Evolutionary conservation across 768 basidiomycete species (phyloP).

Genomic region (Rhodotorula babjevae): DNA sequence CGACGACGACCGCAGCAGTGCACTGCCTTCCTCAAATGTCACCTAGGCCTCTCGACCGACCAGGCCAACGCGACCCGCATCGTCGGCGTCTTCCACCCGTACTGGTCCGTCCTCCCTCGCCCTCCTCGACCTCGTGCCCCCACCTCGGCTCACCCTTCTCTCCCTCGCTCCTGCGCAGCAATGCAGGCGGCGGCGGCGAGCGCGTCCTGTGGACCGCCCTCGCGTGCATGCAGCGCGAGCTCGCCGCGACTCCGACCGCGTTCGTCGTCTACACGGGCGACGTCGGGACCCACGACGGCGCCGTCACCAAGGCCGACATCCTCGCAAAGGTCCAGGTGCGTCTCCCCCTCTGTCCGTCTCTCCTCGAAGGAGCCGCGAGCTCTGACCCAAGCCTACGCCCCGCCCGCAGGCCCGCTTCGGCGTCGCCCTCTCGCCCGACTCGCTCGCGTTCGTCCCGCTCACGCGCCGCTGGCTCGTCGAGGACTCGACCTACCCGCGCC

Average conservation of each 20-base stretch:
- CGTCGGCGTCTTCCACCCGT: conserved; percentile 90
- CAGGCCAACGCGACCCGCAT: conserved; percentile 44
- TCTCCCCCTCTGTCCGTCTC: background rate
- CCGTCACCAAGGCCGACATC: conserved; percentile 69
- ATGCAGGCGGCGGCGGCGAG: conserved; percentile 95
- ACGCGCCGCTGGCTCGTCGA: conserved; percentile 66
- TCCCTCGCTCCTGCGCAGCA: conserved; percentile 52
- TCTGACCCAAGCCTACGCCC: background rate
- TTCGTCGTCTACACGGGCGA: conserved; percentile 89
- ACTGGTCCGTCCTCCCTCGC: conserved; percentile 62
- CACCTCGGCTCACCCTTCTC: background rate
- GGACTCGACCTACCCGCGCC: conserved; percentile 75
- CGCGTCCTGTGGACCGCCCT: conserved; percentile 91
- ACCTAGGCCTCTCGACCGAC: background rate
- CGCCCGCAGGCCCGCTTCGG: conserved; percentile 66
- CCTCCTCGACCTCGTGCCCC: background rate
- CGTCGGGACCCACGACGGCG: conserved; percentile 64
- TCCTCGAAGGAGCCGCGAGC: too few species aligned
- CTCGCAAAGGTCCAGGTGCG: conserved; percentile 73
- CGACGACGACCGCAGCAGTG: background rate
- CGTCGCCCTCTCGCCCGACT: conserved; percentile 62
- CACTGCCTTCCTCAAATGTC: background rate
- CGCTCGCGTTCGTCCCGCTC: conserved; percentile 78
- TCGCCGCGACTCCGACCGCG: conserved; percentile 52
- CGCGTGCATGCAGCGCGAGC: conserved; percentile 63